phyloP scores from a whole-genome alignment of 371 early-diverging fungal species.

The Mortierella sp. region DNA sequence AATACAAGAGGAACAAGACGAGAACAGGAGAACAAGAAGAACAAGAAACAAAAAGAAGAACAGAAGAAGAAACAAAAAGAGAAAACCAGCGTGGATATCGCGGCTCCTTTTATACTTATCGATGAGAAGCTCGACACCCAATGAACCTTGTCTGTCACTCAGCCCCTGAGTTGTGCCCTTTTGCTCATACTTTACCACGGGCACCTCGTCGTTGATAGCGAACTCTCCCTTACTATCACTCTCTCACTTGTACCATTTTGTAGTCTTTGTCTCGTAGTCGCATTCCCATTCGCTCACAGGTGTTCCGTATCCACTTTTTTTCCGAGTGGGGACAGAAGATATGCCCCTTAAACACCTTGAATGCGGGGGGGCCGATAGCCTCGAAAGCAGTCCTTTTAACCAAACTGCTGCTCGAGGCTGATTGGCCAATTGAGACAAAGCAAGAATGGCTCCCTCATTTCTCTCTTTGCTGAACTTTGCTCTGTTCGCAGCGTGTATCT shows the following conservation, averaged over 20 bases:
- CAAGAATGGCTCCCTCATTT: background rate
- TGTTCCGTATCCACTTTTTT: background rate
- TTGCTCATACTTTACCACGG: background rate
- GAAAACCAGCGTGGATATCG: constrained; percentile 13
- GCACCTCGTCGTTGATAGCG: background rate
- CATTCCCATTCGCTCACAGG: background rate
- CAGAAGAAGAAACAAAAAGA: constrained; percentile 16
- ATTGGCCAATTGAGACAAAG: background rate
- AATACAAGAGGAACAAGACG: constrained; percentile 14
- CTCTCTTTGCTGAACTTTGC: background rate
- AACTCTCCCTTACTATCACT: background rate
- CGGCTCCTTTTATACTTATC: constrained; percentile 28
- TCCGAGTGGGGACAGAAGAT: background rate
- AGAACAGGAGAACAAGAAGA: constrained; percentile 24
- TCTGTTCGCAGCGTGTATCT: background rate
- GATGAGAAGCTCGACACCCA: background rate
- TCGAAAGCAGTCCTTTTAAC: background rate
- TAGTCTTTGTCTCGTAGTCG: background rate
- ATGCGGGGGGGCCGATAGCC: background rate
- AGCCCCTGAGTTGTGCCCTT: background rate
- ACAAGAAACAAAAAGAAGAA: constrained; percentile 20
- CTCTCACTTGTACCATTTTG: background rate
- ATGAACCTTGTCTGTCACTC: constrained; percentile 6
- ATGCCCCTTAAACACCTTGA: background rate
- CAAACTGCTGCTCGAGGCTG: background rate